Evolutionary conservation across 805 yeast genomes (phyloP).

Genomic region (Candida quercuum): DNA sequence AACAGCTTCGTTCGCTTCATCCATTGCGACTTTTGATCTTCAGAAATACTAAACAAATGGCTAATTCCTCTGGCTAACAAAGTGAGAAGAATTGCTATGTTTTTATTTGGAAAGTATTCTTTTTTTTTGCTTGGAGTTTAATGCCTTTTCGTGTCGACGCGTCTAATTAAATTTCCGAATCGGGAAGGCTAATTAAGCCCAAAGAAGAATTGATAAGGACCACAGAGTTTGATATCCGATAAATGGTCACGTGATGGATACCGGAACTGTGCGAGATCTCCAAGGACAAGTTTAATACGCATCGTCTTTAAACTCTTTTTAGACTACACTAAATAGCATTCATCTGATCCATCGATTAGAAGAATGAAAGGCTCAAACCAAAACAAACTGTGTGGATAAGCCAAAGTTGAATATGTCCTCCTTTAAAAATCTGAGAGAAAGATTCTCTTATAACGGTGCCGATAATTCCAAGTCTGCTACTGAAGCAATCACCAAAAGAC

Average conservation of each 20-base stretch:
- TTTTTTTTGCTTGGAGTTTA: background rate
- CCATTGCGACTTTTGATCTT: constrained; percentile 12
- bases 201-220: no score
- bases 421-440: background rate
- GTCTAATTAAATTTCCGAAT: constrained; percentile 13
- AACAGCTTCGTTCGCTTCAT: constrained; percentile 19
- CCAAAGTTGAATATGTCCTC: background rate
- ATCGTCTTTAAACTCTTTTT: background rate
- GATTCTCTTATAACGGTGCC: constrained; percentile 1
- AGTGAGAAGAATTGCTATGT: no score
- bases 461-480: background rate
- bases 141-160: constrained; percentile 6
- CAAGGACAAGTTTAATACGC: no score
- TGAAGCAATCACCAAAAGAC: background rate
- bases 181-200: constrained; percentile 2
- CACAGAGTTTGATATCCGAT: no score
- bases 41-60: background rate
- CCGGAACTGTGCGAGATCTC: no score
- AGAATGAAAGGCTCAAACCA: no score
- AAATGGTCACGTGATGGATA: no score
- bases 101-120: background rate
- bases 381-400: no score
- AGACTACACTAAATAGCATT: background rate
- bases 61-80: no score
- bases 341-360: background rate